Evolutionary conservation across 441 rosid species (phyloP).

Genomic region (Brassica balearica): DNA sequence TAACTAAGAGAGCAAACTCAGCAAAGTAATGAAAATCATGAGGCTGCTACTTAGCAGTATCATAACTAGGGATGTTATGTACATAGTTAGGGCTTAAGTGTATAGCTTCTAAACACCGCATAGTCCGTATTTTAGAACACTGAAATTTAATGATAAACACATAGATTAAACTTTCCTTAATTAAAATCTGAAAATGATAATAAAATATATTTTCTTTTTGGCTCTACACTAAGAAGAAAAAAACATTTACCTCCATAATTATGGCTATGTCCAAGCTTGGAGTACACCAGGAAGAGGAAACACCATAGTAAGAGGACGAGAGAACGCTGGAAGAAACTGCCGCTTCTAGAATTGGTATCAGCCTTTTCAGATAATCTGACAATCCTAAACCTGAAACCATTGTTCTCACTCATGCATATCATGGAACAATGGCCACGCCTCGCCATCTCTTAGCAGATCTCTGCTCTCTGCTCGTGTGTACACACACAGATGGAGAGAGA

Average conservation of each 20-base stretch:
- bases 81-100: too few species aligned
- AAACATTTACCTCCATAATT: too few species aligned
- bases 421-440: slow-evolving; percentile 40
- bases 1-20: slow-evolving; percentile 53
- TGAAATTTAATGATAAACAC: too few species aligned
- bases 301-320: too few species aligned
- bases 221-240: too few species aligned
- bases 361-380: slow-evolving; percentile 10
- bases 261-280: too few species aligned
- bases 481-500: slow-evolving; percentile 7
- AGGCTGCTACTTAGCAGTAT: slow-evolving; percentile 79
- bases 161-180: too few species aligned
- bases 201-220: too few species aligned
- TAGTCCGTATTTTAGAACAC: slow-evolving; percentile 32
- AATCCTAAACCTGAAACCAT: slow-evolving; percentile 16
- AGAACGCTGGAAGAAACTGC: too few species aligned
- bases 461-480: slow-evolving; percentile 13
- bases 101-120: slow-evolving; percentile 58
- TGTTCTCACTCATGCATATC: slow-evolving; percentile 40
- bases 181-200: too few species aligned
- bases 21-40: slow-evolving; percentile 73
- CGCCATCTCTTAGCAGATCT: slow-evolving; percentile 4
- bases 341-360: slow-evolving; percentile 1
- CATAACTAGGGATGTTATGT: slow-evolving; percentile 39
- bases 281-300: too few species aligned